Evolutionary conservation across 805 yeast genomes (phyloP), one percentile per base, ranked within the genome.

Genomic region (Suhomyces canberraensis): DNA sequence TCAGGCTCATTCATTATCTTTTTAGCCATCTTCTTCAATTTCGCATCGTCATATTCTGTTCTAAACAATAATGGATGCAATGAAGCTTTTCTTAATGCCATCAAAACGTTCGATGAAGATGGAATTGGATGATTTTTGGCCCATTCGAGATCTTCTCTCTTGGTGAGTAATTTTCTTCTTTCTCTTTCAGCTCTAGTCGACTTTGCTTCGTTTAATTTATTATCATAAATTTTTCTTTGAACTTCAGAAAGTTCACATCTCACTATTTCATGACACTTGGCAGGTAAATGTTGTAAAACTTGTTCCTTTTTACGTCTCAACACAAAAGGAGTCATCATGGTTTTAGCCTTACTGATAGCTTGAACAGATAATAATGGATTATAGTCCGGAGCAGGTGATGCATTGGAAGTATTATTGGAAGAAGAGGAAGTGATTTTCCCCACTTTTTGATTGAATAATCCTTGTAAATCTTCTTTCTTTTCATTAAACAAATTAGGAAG

Each of bases 261-360:
- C 35, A 75, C 78, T 25, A 84, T 73, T 30, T 63, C 64, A 40
- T 82, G 87, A 37, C 68, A 63, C 55, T 93, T 93, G 20, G 74
- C 71, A 1, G 98, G 98, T 40, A 93, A 68, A 56, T 93, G 91
- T 54, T 85, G 78, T 60, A 93, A 73, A 6, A 93, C 98, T 61
- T 91, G 97, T 38, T 78, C 85, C 64, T 93, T 93, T 56, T 82
- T 83, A 58, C 99, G 79, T 61, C 99, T 76, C 51, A 93, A 67
- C 7, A 93, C 91, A 65, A 93, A 93, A 3, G 99, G 99, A 2
- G 95, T 84, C 98, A 93, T 91, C 97, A 93, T 91, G 4, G 93
- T 84, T 58, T 87, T 88, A 3, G 99, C 99, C 54, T 89, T 85
- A 22, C 80, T 74, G 44, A 93, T 89, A 0, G 98, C 95, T 62